These are phyloP conservation scores for Sclerotiophoma versabilis DNA, from an alignment of 2,329 filamentous ascomycete species.

Conservation along the genomic window DNA sequence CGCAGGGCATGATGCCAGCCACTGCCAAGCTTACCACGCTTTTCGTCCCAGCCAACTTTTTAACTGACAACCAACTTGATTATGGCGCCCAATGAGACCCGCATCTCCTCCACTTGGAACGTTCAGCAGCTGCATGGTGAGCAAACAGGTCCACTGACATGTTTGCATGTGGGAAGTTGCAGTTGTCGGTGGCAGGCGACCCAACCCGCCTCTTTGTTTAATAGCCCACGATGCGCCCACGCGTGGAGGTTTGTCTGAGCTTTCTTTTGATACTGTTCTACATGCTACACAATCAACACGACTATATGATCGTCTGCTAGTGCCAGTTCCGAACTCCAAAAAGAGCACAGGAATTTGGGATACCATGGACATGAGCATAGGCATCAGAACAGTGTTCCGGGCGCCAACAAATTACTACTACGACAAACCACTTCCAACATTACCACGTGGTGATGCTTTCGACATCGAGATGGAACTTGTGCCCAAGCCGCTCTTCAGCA, in stretches of 20 bases:
- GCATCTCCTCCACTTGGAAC: constrained; percentile 13
- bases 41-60: constrained; percentile 20
- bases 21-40: constrained; percentile 23
- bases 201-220: constrained; percentile 31
- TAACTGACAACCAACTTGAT: constrained; percentile 19
- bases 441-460: constrained; percentile 8
- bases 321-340: background rate
- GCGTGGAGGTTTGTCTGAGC: constrained; percentile 19
- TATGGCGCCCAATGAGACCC: constrained; percentile 26
- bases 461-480: constrained; percentile 26
- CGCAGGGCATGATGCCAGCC: constrained; percentile 24
- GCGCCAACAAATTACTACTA: constrained; percentile 14
- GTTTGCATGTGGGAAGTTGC: constrained; percentile 19
- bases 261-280: constrained; percentile 21
- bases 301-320: constrained; percentile 8
- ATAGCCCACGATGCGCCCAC: constrained; percentile 26
- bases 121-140: constrained; percentile 22
- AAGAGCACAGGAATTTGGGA: constrained; percentile 1
- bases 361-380: constrained; percentile 3
- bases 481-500: constrained; percentile 39
- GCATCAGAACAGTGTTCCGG: constrained; percentile 10
- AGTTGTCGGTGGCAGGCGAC: constrained; percentile 27
- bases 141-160: constrained; percentile 26
- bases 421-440: constrained; percentile 22
- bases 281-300: constrained; percentile 14